A percentile compares a stretch with the other conserved stretches of the same genome.
These are phyloP conservation scores for Aureobasidium sp. DNA, from an alignment of 2,329 filamentous ascomycete genomes.

Conservation along the genomic window DNA sequence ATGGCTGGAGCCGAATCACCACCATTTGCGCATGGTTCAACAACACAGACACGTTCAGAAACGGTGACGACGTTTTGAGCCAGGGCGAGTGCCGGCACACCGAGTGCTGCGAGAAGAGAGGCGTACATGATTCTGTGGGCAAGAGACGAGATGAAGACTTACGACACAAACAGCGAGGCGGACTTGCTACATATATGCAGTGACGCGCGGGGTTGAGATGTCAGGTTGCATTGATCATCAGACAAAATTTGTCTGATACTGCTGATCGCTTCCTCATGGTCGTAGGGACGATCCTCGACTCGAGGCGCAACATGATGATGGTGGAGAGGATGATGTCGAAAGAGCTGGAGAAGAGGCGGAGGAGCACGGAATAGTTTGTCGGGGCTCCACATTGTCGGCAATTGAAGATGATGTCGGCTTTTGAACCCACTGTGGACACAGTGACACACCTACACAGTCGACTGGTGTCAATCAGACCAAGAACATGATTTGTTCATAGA, in stretches of 20 bases:
- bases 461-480: background rate
- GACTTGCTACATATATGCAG: background rate
- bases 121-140: background rate
- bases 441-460: background rate
- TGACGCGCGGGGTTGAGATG: background rate
- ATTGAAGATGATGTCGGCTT: background rate
- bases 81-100: slow-evolving; percentile 1
- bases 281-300: background rate
- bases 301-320: slow-evolving; percentile 2
- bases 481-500: background rate
- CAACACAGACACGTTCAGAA: slow-evolving; percentile 15
- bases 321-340: slow-evolving; percentile 16
- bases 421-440: background rate
- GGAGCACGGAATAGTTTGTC: background rate
- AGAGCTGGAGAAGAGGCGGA: slow-evolving; percentile 11
- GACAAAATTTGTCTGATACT: background rate
- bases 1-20: slow-evolving; percentile 40
- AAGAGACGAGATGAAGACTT: background rate
- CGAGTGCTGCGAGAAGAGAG: slow-evolving; percentile 5
- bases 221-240: slow-evolving; percentile 2
- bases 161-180: slow-evolving; percentile 2
- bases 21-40: slow-evolving; percentile 13
- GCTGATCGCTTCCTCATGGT: slow-evolving; percentile 8
- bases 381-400: slow-evolving; percentile 11
- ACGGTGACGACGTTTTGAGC: background rate